Evolutionary conservation across 768 basidiomycete species (phyloP), one percentile per base, ranked within the genome.

Genomic region (Tylopilus subfusipes): DNA sequence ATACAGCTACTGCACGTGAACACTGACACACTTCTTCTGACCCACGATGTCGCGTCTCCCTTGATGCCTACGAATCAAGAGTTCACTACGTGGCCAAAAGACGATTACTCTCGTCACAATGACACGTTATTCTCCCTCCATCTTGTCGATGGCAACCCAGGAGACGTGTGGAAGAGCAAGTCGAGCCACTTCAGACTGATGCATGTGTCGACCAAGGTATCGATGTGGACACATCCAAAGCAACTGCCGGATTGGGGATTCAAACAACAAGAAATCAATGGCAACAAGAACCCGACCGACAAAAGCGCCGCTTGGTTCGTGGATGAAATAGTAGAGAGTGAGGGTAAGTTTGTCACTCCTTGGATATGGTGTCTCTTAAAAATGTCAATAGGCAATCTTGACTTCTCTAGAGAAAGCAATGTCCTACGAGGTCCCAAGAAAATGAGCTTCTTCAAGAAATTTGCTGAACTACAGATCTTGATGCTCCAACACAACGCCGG

Each of bases 401-500:
- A 73, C 53, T 43, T 63, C 81, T 83, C n/a, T 76, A 75, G 24
- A 78, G 73, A 51, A 72, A 69, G 71, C 14, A 79, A 80, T 22
- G 63, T 45, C n/a, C 52, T 75, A 13, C 93, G 90, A 68, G 75
- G 81, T 51, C 88, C 91, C 19, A 94, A 90, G 74, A 77, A 75
- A 49, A 81, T 93, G 77, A 89, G 85, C 70, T 99, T 99, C 75
- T 90, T 99, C 79, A 87, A 79, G 70, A 98, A 99, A 73, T 98
- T 95, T 64, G 82, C 77, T 27, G 96, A 99, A 70, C 76, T 98
- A 30, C 97, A 99, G 65, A 73, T 96, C 42, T 76, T 96, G 52
- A 98, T 98, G 96, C 74, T 98, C 60, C 93, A 97, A 68, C 97
- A 99, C 76, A 99, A 99, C 64, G 95, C 97, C n/a, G 97, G 94